These are phyloP conservation scores for Medicago ruthenica DNA, from an alignment of 306 rosid genomes.

Conservation along the genomic window DNA sequence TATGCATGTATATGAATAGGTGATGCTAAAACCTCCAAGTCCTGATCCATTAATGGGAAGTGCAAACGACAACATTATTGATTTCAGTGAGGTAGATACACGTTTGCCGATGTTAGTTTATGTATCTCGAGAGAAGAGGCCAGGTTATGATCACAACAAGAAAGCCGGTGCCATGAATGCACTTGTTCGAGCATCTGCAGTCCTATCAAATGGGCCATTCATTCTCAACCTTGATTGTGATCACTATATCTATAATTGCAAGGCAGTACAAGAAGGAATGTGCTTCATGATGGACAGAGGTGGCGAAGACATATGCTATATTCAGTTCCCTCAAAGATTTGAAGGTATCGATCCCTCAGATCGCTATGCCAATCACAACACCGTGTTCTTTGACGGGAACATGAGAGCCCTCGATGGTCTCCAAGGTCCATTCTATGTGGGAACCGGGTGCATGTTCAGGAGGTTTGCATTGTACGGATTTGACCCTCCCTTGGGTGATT, in stretches of 20 bases:
- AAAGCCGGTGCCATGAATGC: slow-evolving; percentile 72
- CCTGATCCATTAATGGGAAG: slow-evolving; percentile 53
- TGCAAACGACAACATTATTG: slow-evolving; percentile 51
- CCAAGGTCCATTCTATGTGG: slow-evolving; percentile 88
- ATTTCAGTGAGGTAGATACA: slow-evolving; percentile 51
- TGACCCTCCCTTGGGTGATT: slow-evolving; percentile 65
- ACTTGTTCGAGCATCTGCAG: slow-evolving; percentile 57
- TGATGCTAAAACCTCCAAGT: slow-evolving; percentile 61
- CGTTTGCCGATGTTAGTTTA: slow-evolving; percentile 60
- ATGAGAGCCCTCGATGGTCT: slow-evolving; percentile 68
- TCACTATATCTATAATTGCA: slow-evolving; percentile 58
- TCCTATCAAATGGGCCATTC: slow-evolving; percentile 60
- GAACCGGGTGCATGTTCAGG: slow-evolving; percentile 92
- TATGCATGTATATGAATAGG: too few species aligned
- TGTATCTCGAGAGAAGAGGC: slow-evolving; percentile 60
- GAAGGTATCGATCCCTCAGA: slow-evolving; percentile 69
- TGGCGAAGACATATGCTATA: slow-evolving; percentile 60
- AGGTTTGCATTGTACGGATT: slow-evolving; percentile 85
- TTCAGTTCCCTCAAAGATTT: slow-evolving; percentile 67
- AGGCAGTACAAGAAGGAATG: slow-evolving; percentile 61
- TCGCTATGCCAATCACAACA: slow-evolving; percentile 62
- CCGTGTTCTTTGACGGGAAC: slow-evolving; percentile 63
- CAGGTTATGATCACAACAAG: slow-evolving; percentile 63
- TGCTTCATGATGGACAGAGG: slow-evolving; percentile 71
- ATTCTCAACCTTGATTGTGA: slow-evolving; percentile 69